Evolutionary conservation across 1,284 basidiomycete species (phyloP).

Genomic region (Veloboletus limbatus): DNA sequence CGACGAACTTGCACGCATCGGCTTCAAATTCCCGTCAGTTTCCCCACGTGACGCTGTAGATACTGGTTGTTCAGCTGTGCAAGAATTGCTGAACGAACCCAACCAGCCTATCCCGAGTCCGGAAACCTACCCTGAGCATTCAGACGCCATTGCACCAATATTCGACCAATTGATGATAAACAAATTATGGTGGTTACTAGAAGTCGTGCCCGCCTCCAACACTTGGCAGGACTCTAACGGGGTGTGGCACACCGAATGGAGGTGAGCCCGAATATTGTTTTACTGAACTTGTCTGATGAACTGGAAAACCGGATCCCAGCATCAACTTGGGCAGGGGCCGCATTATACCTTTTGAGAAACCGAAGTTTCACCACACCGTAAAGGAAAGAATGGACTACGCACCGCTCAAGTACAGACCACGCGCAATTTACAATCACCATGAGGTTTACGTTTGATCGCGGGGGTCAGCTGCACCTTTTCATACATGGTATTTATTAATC

Average conservation of each 20-base stretch:
- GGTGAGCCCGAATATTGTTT: slow-evolving; percentile 14
- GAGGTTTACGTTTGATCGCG: slow-evolving; percentile 28
- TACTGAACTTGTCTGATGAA: slow-evolving; percentile 2
- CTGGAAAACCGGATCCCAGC: slow-evolving; percentile 9
- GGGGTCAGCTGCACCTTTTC: no score
- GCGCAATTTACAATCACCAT: slow-evolving; percentile 20
- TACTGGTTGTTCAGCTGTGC: neutral
- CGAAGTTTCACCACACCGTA: slow-evolving; percentile 33
- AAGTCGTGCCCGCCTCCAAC: slow-evolving; percentile 24
- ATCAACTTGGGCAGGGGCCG: slow-evolving; percentile 33
- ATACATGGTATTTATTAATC: no score
- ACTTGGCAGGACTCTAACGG: slow-evolving; percentile 31
- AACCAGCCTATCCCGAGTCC: neutral
- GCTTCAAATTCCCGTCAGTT: slow-evolving; percentile 23
- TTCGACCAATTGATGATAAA: slow-evolving; percentile 22
- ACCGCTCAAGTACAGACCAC: slow-evolving; percentile 27
- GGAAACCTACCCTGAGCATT: slow-evolving; percentile 13
- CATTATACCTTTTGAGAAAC: slow-evolving; percentile 22
- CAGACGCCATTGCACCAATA: slow-evolving; percentile 28
- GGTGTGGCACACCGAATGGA: slow-evolving; percentile 28
- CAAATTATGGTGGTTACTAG: slow-evolving; percentile 32
- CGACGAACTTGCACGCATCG: slow-evolving; percentile 36
- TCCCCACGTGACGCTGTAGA: neutral
- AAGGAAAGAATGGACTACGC: slow-evolving; percentile 28
- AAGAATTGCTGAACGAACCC: neutral